Evolutionary conservation across 176 grass and related monocot genomes (phyloP), one percentile per base, ranked within the genome.

Genomic region (Eleusine coracana): DNA sequence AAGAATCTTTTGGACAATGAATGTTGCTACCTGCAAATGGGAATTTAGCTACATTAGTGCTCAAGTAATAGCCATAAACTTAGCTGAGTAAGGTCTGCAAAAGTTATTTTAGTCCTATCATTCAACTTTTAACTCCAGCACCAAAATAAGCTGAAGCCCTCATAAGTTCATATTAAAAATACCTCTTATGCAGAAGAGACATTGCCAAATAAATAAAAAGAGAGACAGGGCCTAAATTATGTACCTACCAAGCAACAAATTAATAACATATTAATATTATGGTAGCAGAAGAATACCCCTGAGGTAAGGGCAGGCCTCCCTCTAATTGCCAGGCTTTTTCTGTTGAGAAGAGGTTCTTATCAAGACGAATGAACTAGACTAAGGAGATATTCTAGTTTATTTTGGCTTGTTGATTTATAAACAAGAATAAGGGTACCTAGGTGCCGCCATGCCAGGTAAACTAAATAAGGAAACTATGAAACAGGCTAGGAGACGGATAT

Each of bases 1-100:
- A 27, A 96, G 87, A 86, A 99, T 99, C 81, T 99, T 96, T 82
- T 99, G 96, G 27, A 99, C 96, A 75, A 99, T 99, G 78, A 99
- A 99, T 60, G 96, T 99, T n/a, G 96, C 96, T 42, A 99, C 96
- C 96, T 99, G 80, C 60, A 81, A 68, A 68, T 37, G 28, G 46
- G 56, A 52, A 63, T 39, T 67, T 56, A 3, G 69, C 29, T 78
- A 81, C 73, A 51, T 85, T 75, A 87, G 28, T 38, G 45, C 0
- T 4, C 14, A 20, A 76, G 17, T 48, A 55, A 45, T 2, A 5
- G 15, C 27, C 46, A 73, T 11, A 25, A 59, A 49, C 28, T n/a
- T 73, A 59, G 70, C 10, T 17, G 13, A 51, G 73, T 75, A 80
- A 44, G 18, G 31, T 23, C 44, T 15, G 70, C 7, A 60, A 52